Base-by-base conservation (phyloP, 129 eudicot species). In the Chrysanthemum seticuspe region DNA sequence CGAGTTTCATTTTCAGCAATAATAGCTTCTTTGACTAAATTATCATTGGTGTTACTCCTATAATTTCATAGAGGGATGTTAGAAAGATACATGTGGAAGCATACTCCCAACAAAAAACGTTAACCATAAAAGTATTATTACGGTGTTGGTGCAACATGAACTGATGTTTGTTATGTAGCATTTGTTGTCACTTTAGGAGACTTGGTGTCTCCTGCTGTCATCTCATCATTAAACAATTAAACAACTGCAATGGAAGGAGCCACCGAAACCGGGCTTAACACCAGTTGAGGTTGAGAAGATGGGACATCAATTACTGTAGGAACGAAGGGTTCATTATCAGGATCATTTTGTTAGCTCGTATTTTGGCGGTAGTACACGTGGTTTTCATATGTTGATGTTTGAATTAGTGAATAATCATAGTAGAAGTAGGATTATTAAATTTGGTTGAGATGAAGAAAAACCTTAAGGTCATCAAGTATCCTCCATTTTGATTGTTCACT, bases 381-480 rank as follows among this genome's bases (percentile, higher is more conserved):
- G 45, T 29, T 44, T 72, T 36, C 44, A 36, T 5, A 53, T 34
- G 50, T 48, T 45, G 61, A 62, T 59, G 64, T 56, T 55, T 56
- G 34, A 34, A 45, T 57, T 36, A 79, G 64, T 36, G 12, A 50
- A 60, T 0, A 36, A 29, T 36, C 9, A 31, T 57, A 72, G 68
- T 51, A 71, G 11, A 72, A 71, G 18, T 29, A 8, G 44, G 68
- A 49, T 13, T 6, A 23, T 70, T 67, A 49, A 36, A 75, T 0
- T 36, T 53, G 56, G 64, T 54, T 63, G 44, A 60, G 25, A 66
- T 29, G 53, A 36, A 71, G 55, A 75, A 54, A 75, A 70, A 87
- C 97, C 99, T 88, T 83, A 79, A 95, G 79, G 75, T 88, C 97
- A 68, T 90, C 90, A 13, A 96, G 99, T 23, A 90, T 86, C n/a